These are phyloP conservation scores for Kazachstania sp. DNA, from an alignment of 1,139 yeast genomes.

Conservation along the genomic window DNA sequence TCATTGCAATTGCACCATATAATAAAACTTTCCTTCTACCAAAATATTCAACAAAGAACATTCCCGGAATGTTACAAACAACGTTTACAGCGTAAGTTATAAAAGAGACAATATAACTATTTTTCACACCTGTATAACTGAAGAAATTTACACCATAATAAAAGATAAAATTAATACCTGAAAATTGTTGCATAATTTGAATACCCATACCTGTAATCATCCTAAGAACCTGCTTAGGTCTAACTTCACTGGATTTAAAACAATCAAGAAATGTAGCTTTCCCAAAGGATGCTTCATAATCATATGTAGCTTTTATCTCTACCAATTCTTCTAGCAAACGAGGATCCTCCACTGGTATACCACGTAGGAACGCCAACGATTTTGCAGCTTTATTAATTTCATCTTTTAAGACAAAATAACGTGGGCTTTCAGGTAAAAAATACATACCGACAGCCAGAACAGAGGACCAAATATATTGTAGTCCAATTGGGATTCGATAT, in stretches of 20 bases:
- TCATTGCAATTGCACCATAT: constrained; percentile 60
- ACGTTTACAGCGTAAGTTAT: constrained; percentile 68
- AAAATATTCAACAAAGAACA: constrained; percentile 54
- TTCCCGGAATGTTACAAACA: constrained; percentile 61
- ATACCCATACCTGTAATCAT: constrained; percentile 61
- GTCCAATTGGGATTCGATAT: constrained; percentile 62
- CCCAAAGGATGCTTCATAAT: constrained; percentile 62
- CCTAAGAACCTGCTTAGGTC: constrained; percentile 55
- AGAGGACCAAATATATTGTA: constrained; percentile 63
- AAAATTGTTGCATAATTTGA: constrained; percentile 66
- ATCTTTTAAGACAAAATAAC: constrained; percentile 58
- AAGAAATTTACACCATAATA: constrained; percentile 74
- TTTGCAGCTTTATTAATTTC: constrained; percentile 51
- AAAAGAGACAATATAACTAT: constrained; percentile 58
- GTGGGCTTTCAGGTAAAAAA: constrained; percentile 65
- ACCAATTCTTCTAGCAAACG: constrained; percentile 65
- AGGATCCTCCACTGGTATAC: constrained; percentile 49
- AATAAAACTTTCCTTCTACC: constrained; percentile 58
- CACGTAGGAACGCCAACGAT: constrained; percentile 54
- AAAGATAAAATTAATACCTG: constrained; percentile 72
- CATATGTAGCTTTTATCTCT: constrained; percentile 70
- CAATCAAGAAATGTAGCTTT: constrained; percentile 49
- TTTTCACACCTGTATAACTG: constrained; percentile 48
- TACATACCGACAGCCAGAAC: constrained; percentile 55
- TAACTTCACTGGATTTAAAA: constrained; percentile 55